A percentile compares a stretch with the other conserved stretches of the same genome.
These are phyloP conservation scores for Sclerotinia trifoliorum DNA, from an alignment of 2,329 filamentous ascomycete species.

Conservation along the genomic window DNA sequence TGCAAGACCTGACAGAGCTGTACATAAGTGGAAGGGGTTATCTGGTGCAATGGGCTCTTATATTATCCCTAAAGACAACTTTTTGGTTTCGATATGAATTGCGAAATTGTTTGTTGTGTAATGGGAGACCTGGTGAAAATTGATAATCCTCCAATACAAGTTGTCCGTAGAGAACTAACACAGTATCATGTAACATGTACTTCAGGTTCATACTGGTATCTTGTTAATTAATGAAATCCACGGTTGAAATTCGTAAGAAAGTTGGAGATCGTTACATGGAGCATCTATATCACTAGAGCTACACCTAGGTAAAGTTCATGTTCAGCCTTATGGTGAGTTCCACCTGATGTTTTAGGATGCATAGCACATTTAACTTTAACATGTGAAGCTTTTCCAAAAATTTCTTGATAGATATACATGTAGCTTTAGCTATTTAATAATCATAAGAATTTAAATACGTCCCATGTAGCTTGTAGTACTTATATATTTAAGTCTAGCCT, in stretches of 20 bases:
- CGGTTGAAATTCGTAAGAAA: neutral
- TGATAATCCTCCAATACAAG: neutral
- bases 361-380: neutral
- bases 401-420: neutral
- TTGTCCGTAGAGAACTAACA: neutral
- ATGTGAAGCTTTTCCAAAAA: neutral
- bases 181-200: neutral
- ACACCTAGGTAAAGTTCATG: conserved; percentile 8
- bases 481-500: neutral
- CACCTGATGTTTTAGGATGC: conserved; percentile 8
- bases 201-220: neutral
- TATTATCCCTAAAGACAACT: conserved; percentile 1
- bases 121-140: neutral
- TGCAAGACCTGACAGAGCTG: conserved; percentile 21
- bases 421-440: neutral
- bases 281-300: conserved; percentile 6
- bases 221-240: neutral
- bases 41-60: conserved; percentile 11
- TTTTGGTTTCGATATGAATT: neutral
- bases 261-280: neutral
- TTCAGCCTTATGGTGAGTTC: conserved; percentile 16
- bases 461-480: neutral
- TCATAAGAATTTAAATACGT: too few relatives aligned
- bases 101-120: neutral
- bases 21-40: conserved; percentile 32